These are phyloP conservation scores for Trichoderma guizhouense DNA, from an alignment of 2,329 filamentous ascomycete genomes.

Conservation along the genomic window DNA sequence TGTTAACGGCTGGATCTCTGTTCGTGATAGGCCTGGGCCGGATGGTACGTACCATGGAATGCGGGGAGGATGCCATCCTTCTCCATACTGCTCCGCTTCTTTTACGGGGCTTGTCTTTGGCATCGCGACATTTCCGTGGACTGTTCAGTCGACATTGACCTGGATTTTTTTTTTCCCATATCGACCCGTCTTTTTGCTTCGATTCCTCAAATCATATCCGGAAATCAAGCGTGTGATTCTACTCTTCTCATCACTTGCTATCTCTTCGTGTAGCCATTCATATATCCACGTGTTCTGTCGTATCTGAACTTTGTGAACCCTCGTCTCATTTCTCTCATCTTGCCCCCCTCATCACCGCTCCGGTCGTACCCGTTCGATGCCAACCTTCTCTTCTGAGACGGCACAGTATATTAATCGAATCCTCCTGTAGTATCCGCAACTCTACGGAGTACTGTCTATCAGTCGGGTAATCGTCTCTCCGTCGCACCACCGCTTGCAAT, in stretches of 20 bases:
- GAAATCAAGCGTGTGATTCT: not conserved
- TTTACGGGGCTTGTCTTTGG: not conserved
- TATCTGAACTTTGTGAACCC: not conserved
- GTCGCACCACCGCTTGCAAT: not conserved
- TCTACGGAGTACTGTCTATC: not conserved
- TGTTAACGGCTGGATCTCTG: not conserved
- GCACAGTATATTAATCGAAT: not conserved
- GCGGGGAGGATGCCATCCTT: constrained; percentile 5
- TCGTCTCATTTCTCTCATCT: not conserved
- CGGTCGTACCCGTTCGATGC: not conserved
- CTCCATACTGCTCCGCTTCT: constrained; percentile 9
- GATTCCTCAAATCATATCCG: not conserved
- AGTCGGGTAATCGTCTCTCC: not conserved
- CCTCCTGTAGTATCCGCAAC: not conserved
- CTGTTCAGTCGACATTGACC: not conserved
- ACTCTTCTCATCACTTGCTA: not conserved
- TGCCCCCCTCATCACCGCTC: not conserved
- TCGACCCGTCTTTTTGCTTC: not conserved
- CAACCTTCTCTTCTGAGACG: not conserved
- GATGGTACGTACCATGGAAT: constrained; percentile 15
- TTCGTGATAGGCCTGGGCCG: not conserved
- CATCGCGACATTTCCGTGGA: not conserved
- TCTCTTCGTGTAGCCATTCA: not conserved
- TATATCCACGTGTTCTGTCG: not conserved
- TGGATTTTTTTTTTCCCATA: not conserved